Evolutionary conservation across 2,329 filamentous ascomycete species (phyloP).

Genomic region (Fusarium acutatum): DNA sequence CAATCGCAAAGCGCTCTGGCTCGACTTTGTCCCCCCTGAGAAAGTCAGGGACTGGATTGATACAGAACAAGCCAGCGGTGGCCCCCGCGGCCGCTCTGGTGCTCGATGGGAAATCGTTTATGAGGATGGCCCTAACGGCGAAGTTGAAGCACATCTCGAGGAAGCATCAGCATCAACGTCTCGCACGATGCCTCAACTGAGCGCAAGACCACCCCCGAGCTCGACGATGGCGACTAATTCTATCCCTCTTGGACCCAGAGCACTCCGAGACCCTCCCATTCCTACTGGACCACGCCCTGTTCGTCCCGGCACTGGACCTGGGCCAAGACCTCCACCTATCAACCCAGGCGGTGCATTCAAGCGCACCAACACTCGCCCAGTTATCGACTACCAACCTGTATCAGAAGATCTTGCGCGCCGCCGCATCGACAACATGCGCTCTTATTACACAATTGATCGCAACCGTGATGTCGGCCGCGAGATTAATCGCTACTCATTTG

Average conservation of each 20-base stretch:
- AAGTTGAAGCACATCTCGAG: conserved; percentile 63
- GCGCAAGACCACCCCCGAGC: conserved; percentile 23
- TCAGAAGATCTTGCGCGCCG: conserved; percentile 68
- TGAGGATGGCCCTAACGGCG: conserved; percentile 62
- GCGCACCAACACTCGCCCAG: conserved; percentile 54
- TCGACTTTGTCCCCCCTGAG: conserved; percentile 87
- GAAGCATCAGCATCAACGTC: conserved; percentile 34
- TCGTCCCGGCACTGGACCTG: conserved; percentile 45
- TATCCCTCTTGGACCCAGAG: conserved; percentile 51
- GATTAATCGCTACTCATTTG: conserved; percentile 78
- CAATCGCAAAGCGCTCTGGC: conserved; percentile 83
- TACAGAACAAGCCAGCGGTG: conserved; percentile 64
- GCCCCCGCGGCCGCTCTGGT: conserved; percentile 49
- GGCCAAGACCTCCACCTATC: conserved; percentile 33
- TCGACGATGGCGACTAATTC: conserved; percentile 42
- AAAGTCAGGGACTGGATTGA: conserved; percentile 78
- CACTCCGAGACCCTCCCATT: conserved; percentile 33
- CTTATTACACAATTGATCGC: conserved; percentile 55
- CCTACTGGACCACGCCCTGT: conserved; percentile 52
- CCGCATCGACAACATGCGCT: conserved; percentile 67
- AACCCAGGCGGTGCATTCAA: conserved; percentile 35
- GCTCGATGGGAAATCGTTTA: conserved; percentile 79
- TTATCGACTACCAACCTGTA: conserved; percentile 64
- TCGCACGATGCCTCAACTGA: conserved; percentile 24
- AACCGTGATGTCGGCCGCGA: conserved; percentile 55